Conservation (phyloP, 1,139 yeast species). For the Schizosaccharomyces versatilis region DNA sequence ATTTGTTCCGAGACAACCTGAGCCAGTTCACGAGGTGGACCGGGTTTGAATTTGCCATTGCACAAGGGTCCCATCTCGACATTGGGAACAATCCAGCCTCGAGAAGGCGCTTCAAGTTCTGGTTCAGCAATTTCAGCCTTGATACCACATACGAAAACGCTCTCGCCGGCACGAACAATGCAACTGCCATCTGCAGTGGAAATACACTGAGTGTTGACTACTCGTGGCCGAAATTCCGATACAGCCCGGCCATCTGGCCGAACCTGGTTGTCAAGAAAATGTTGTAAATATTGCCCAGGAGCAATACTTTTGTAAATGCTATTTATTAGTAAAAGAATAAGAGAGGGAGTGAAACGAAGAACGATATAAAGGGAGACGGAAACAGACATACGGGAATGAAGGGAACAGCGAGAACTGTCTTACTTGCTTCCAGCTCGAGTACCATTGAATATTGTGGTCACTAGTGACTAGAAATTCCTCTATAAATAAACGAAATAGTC, state of each 20-base stretch:
- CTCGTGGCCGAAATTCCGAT: slow-evolving; percentile 6
- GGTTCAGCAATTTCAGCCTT: slow-evolving; percentile 12
- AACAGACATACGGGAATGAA: no score
- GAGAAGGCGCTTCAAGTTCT: slow-evolving; percentile 4
- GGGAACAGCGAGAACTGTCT: no score
- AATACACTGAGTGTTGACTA: slow-evolving; percentile 7
- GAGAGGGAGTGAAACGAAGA: no score
- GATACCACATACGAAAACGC: slow-evolving; percentile 10
- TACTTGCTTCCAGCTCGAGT: no score
- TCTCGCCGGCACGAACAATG: slow-evolving; percentile 9
- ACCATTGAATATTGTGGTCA: no score
- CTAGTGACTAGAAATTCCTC: no score
- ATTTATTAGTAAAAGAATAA: not conserved
- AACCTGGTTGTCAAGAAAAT: slow-evolving; percentile 3
- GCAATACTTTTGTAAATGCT: slow-evolving; percentile 10
- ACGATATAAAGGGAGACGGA: no score
- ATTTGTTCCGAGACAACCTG: slow-evolving; percentile 8
- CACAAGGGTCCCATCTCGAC: slow-evolving; percentile 10
- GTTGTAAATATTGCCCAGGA: slow-evolving; percentile 7
- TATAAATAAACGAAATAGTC: no score
- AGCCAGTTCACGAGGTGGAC: slow-evolving; percentile 11
- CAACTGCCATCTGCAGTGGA: slow-evolving; percentile 10
- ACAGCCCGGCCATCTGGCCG: slow-evolving; percentile 11
- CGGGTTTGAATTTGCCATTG: slow-evolving; percentile 4
- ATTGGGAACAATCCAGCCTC: slow-evolving; percentile 11